Percentiles rank a stretch among this genome's conserved stretches.
These are phyloP conservation scores for Skeletonema grethae DNA, from an alignment of 108 stramenopile genomes.

Conservation along the genomic window DNA sequence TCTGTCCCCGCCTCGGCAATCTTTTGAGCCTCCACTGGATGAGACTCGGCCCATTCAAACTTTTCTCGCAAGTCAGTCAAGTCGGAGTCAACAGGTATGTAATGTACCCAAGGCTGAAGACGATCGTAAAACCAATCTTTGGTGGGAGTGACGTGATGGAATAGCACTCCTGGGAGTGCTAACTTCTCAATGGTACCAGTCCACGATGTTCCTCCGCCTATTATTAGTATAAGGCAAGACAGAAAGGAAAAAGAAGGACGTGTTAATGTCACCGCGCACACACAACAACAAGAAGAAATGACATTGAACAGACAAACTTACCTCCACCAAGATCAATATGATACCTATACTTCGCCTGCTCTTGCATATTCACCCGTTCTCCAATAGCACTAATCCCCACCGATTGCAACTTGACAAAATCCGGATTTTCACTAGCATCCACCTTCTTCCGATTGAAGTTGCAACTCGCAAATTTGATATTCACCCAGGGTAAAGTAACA, in stretches of 20 bases:
- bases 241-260: not conserved
- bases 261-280: not conserved
- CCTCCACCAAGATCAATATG: conserved; percentile 60
- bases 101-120: conserved; percentile 47
- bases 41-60: conserved; percentile 25
- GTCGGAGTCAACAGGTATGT: conserved; percentile 37
- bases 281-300: not conserved
- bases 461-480: conserved; percentile 64
- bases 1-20: conserved; percentile 23
- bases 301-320: not conserved
- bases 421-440: not conserved
- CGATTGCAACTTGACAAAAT: conserved; percentile 10
- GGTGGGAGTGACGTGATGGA: conserved; percentile 51
- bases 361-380: conserved; percentile 18
- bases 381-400: conserved; percentile 34
- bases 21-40: conserved; percentile 14
- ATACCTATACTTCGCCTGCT: conserved; percentile 46
- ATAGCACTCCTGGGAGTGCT: conserved; percentile 45
- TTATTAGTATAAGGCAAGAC: not conserved
- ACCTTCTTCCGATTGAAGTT: conserved; percentile 39
- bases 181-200: conserved; percentile 52
- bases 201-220: conserved; percentile 55
- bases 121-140: conserved; percentile 45
- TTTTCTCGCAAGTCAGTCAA: conserved; percentile 28
- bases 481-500: conserved; percentile 33